phyloP scores from a whole-genome alignment of 495 filamentous ascomycete species.

The Penicillium lagena region DNA sequence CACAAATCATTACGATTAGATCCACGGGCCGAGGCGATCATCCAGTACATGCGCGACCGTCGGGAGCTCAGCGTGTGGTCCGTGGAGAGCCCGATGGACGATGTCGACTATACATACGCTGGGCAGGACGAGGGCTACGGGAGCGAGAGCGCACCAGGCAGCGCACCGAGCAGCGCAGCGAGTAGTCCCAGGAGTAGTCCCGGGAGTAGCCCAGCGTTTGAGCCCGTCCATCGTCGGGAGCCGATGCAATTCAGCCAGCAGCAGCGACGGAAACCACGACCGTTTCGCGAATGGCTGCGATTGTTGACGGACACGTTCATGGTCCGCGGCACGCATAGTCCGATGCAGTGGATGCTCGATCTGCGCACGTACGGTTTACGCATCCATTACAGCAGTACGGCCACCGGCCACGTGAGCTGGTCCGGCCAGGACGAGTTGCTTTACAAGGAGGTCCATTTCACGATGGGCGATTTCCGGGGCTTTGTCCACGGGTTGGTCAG shows the following conservation, averaged over 20 bases:
- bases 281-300: background rate
- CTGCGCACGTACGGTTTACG: constrained; percentile 22
- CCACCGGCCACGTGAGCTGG: constrained; percentile 2
- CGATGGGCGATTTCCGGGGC: constrained; percentile 3
- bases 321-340: constrained; percentile 1
- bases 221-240: no score
- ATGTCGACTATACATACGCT: no score
- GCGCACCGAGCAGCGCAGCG: no score
- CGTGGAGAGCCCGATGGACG: no score
- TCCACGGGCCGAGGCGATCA: background rate
- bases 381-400: constrained; percentile 21
- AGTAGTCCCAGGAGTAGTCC: no score
- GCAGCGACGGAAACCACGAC: background rate
- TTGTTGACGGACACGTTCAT: constrained; percentile 5
- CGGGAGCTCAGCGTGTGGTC: no score
- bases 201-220: no score
- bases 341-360: constrained; percentile 13
- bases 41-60: background rate
- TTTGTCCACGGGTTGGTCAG: constrained; percentile 1
- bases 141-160: background rate
- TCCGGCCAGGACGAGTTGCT: constrained; percentile 1
- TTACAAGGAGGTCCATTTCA: constrained; percentile 6
- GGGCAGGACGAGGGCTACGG: background rate
- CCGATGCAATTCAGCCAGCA: background rate
- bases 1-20: constrained; percentile 5